Conservation (phyloP, 768 basidiomycete species). For the Asterophora parasitica region DNA sequence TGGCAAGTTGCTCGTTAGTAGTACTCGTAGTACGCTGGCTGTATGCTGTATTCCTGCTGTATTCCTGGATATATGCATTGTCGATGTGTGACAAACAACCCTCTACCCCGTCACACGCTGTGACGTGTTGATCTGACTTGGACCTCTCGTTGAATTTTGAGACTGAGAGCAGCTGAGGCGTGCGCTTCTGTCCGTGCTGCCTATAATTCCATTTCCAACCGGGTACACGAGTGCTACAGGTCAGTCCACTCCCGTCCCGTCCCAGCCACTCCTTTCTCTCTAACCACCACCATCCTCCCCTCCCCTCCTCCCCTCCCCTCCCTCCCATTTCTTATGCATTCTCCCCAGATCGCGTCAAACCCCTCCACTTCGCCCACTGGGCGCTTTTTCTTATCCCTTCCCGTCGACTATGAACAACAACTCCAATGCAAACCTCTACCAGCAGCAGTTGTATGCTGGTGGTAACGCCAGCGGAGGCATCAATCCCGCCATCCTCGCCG, state of each 20-base stretch:
- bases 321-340: constrained; percentile 1
- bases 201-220: constrained; percentile 3
- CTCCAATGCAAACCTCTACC: constrained; percentile 1
- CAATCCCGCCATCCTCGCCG: constrained; percentile 14
- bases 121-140: constrained; percentile 9
- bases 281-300: constrained; percentile 1
- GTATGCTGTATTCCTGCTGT: neutral
- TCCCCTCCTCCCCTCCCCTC: constrained; percentile 11
- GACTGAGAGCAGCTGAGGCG: constrained; percentile 5
- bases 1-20: too few species aligned
- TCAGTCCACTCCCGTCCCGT: constrained; percentile 3
- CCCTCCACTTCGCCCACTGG: neutral
- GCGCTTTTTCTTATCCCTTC: neutral
- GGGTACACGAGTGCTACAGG: constrained; percentile 3
- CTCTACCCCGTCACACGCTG: constrained; percentile 5
- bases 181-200: constrained; percentile 3
- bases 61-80: too few species aligned
- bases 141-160: constrained; percentile 6
- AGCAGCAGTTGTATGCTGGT: neutral
- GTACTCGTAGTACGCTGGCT: neutral
- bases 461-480: constrained; percentile 1
- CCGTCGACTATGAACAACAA: neutral
- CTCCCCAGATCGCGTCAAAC: neutral
- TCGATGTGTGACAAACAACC: constrained; percentile 2
- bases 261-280: constrained; percentile 9